Base-by-base conservation (phyloP, 106 monocot species). In the Allium sativum region DNA sequence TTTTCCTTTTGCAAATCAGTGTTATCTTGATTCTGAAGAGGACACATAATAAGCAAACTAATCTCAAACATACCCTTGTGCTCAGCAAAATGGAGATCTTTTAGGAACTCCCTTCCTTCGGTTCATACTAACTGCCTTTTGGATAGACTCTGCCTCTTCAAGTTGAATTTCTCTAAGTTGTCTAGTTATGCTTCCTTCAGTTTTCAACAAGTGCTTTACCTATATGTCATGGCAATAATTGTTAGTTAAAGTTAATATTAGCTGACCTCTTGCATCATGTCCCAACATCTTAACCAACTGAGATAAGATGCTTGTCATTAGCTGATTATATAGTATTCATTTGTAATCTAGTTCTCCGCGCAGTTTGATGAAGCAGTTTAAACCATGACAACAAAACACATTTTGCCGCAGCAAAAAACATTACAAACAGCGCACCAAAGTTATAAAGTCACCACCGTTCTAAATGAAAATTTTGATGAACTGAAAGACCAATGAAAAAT, bases 91-190 rank as follows among this genome's bases (percentile, higher is more conserved):
- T 60, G 60, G 60, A 18, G 60, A 14, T 15, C 60, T 42, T 14
- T 15, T 60, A 60, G 60, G 60, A 17, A 60, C 16, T 44, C 44
- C 18, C 18, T 60, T 60, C 60, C 60, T 60, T 44, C 60, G 42
- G 60, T 60, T 42, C 44, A 16, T 14, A 18, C 3, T 1, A 18
- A 60, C 44, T 0, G 18, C 9, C 0, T 17, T 18, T 17, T 14
- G 15, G 14, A 31, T 31, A 31, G 60, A 44, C 0, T 17, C 11
- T 4, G 60, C 13, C 9, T 43, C 20, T 9, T 60, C 60, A 10
- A 45, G 14, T 4, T 10, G 47, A 58, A 31, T 41, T 7, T 58
- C 31, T 15, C 62, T 45, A 47, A 62, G 62, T 6, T 62, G 47
- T 62, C 47, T 14, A 20, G 0, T 5, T 21, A 62, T 46, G 62